Evolutionary conservation across 1,284 basidiomycete species (phyloP), one percentile per base, ranked within the genome.

Genomic region (Trametes pubescens): DNA sequence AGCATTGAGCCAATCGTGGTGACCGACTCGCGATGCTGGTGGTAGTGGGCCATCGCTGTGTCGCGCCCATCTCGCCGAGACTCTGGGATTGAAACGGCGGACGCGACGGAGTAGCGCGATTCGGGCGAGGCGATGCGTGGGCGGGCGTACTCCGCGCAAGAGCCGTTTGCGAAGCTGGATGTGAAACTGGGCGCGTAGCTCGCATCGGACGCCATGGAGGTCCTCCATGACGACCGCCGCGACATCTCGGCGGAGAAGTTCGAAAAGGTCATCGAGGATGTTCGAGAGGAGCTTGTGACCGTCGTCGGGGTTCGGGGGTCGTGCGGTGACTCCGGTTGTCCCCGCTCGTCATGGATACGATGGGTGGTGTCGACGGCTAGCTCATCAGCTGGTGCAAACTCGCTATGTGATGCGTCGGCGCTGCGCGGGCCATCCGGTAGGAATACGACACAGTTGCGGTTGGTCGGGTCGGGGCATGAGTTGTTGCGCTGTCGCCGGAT

Each of bases 1-100:
- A 85, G 77, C 67, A 88, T 74, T 1, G 89, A 88, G 52, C 83
- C 83, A 65, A 91, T 78, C 64, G 87, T 90, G 51, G 79, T 80
- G 59, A 86, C 79, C 6, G 87, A 89, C 49, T 80, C 78, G 38
- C 85, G 73, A 34, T 74, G 68, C 6, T 57, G 72, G 34, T 74
- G 68, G 6, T 59, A 72, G 63, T 67, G 72, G 14, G 51, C 40
- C 24, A 68, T 51, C n/a, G 65, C 64, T 0, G 67, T 68, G 26
- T 37, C 60, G 38, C 60, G 60, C 4, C 60, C 60, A 29, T 49
- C 53, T 1, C 3, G 52, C 18, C n/a, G 51, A 35, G 21, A 2
- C 9, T 37, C 29, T 21, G 52, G 59, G 35, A 62, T 58, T 71
- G 67, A 47, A 48, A 49, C 40, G 4, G 35, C 46, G 11, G 66